These are phyloP conservation scores for Cyclotella kingstonii DNA, from an alignment of 108 stramenopile species.

Conservation along the genomic window DNA sequence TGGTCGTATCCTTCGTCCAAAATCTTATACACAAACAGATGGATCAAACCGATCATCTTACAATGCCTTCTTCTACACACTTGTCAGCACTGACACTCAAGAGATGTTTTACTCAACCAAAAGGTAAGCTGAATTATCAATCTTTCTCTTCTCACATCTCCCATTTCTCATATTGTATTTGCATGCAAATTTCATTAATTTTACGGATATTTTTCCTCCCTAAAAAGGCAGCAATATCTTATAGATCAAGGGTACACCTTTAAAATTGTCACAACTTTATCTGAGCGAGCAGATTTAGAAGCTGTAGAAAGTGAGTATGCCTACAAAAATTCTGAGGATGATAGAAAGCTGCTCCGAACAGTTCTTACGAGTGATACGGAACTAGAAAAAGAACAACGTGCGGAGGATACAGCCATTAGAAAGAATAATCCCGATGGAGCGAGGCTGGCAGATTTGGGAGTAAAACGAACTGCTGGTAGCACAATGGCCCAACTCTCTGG, in stretches of 20 bases:
- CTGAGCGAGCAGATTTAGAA: slow-evolving; percentile 70
- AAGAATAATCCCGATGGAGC: slow-evolving; percentile 88
- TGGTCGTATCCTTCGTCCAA: slow-evolving; percentile 97
- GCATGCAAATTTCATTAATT: too few relatives aligned
- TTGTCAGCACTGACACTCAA: slow-evolving; percentile 96
- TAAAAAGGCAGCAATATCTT: slow-evolving; percentile 98
- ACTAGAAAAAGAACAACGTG: slow-evolving; percentile 80
- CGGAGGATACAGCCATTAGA: slow-evolving; percentile 87
- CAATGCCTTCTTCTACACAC: slow-evolving; percentile 99
- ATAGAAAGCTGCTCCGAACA: slow-evolving; percentile 63
- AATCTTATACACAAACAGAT: slow-evolving; percentile 83
- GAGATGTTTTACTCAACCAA: slow-evolving; percentile 98
- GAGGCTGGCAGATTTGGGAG: slow-evolving; percentile 69
- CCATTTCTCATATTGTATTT: too few relatives aligned
- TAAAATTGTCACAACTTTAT: slow-evolving; percentile 94
- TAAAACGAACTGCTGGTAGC: slow-evolving; percentile 68
- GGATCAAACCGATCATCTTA: slow-evolving; percentile 90
- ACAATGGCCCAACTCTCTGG: slow-evolving; percentile 79
- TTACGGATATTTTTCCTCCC: too few relatives aligned
- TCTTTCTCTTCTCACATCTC: too few relatives aligned
- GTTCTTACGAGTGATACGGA: slow-evolving; percentile 75
- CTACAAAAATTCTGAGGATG: slow-evolving; percentile 76
- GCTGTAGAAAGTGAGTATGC: slow-evolving; percentile 64
- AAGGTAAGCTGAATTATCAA: too few relatives aligned
- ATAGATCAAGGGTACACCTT: slow-evolving; percentile 99